phyloP scores from a whole-genome alignment of 352 stramenopile species.

The Aphanomyces stellatus region DNA sequence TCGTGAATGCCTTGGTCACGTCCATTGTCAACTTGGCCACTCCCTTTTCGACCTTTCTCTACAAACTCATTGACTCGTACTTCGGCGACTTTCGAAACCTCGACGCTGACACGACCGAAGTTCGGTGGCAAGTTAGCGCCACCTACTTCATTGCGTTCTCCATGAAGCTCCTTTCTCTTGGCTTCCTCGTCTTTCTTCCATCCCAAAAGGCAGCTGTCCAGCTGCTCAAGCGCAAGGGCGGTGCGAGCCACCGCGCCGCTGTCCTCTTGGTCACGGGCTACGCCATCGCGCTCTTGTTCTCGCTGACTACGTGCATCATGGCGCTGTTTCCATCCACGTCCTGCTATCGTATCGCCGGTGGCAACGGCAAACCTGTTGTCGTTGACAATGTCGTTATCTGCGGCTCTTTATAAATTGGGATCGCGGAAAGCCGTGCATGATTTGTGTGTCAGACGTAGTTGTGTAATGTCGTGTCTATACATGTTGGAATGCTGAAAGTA shows the following conservation, averaged over 20 bases:
- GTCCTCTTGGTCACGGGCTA: too few species aligned
- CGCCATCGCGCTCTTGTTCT: too few species aligned
- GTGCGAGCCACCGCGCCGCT: too few species aligned
- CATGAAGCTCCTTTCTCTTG: background rate
- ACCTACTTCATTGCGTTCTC: background rate
- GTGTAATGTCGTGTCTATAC: too few species aligned
- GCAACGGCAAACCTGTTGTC: background rate
- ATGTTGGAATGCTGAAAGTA: too few species aligned
- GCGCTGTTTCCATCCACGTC: background rate
- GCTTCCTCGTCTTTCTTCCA: too few species aligned
- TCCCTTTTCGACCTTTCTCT: constrained; percentile 36
- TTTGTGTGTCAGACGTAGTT: too few species aligned
- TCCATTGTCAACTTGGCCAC: constrained; percentile 60
- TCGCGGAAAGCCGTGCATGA: too few species aligned
- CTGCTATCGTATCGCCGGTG: constrained; percentile 10
- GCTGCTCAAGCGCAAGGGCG: too few species aligned
- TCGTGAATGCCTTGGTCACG: constrained; percentile 64
- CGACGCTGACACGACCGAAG: background rate
- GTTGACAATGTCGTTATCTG: background rate
- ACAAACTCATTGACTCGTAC: constrained; percentile 30
- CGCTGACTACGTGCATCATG: constrained; percentile 1
- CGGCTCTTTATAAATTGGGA: too few species aligned
- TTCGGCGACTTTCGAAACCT: constrained; percentile 25
- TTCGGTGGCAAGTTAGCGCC: background rate
- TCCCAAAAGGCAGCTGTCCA: too few species aligned